Evolutionary conservation across 2,329 filamentous ascomycete species (phyloP).

Genomic region (Colletotrichum cereale): DNA sequence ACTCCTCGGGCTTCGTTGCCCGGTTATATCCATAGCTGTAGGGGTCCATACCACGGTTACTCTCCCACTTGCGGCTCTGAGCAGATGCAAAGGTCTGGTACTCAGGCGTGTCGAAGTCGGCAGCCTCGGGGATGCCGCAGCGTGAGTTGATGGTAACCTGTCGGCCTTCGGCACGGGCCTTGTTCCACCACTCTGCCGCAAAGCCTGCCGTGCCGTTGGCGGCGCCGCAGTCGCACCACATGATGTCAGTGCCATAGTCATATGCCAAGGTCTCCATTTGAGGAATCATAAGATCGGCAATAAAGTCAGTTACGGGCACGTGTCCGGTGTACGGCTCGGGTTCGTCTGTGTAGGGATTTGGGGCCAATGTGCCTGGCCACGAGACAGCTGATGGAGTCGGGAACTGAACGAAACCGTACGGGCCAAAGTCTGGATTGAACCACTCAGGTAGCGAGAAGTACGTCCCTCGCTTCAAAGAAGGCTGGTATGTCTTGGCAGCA

Average conservation of each 20-base stretch:
- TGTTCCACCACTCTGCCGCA: conserved; percentile 57
- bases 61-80: conserved; percentile 66
- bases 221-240: conserved; percentile 63
- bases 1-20: conserved; percentile 61
- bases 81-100: conserved; percentile 60
- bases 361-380: conserved; percentile 44
- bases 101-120: conserved; percentile 72
- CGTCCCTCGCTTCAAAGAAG: conserved; percentile 51
- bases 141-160: conserved; percentile 69
- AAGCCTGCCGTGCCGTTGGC: conserved; percentile 58
- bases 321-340: conserved; percentile 58
- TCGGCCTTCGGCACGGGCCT: conserved; percentile 52
- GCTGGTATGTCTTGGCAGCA: conserved; percentile 27
- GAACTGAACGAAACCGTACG: conserved; percentile 57
- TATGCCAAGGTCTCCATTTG: conserved; percentile 61
- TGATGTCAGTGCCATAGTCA: conserved; percentile 58
- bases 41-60: conserved; percentile 70
- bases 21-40: conserved; percentile 71
- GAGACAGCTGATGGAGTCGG: conserved; percentile 51
- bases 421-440: conserved; percentile 60
- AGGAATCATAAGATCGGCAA: conserved; percentile 58
- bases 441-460: conserved; percentile 64
- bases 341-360: conserved; percentile 58
- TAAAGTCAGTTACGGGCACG: conserved; percentile 55
- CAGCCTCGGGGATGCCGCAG: conserved; percentile 59